These are phyloP conservation scores for Cercospora sp. DNA, from an alignment of 2,329 filamentous ascomycete genomes.

Conservation along the genomic window DNA sequence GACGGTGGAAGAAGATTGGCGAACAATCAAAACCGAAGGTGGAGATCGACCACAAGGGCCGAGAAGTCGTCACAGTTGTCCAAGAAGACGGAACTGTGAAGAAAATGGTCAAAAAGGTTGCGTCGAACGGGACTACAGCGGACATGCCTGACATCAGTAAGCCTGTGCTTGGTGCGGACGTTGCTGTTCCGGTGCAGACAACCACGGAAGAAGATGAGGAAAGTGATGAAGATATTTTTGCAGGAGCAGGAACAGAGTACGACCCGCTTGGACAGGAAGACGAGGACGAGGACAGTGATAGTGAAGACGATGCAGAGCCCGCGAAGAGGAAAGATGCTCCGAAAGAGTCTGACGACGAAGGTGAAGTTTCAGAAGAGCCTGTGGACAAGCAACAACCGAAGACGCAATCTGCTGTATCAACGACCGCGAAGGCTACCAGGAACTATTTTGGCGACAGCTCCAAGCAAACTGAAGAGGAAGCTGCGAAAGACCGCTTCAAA, in stretches of 20 bases:
- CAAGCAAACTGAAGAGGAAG: slow-evolving; percentile 18
- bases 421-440: slow-evolving; percentile 22
- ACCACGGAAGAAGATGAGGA: slow-evolving; percentile 32
- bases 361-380: not conserved
- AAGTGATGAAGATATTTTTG: slow-evolving; percentile 62
- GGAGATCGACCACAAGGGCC: slow-evolving; percentile 56
- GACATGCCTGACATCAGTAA: slow-evolving; percentile 34
- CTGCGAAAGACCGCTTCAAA: slow-evolving; percentile 31
- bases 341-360: slow-evolving; percentile 8
- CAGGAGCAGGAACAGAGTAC: slow-evolving; percentile 59
- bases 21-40: slow-evolving; percentile 55
- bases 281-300: slow-evolving; percentile 48
- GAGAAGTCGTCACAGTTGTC: slow-evolving; percentile 60
- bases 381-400: not conserved
- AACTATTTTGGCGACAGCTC: slow-evolving; percentile 42
- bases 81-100: slow-evolving; percentile 63
- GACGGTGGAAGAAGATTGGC: slow-evolving; percentile 41
- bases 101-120: slow-evolving; percentile 59
- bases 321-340: slow-evolving; percentile 4
- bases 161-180: slow-evolving; percentile 38
- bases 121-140: slow-evolving; percentile 20
- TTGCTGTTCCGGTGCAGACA: slow-evolving; percentile 28
- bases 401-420: not conserved
- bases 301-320: slow-evolving; percentile 33
- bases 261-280: slow-evolving; percentile 58